Conservation (phyloP, 225 moss, liverwort and hornwort genomes). For the Sphagnum tenellum region DNA sequence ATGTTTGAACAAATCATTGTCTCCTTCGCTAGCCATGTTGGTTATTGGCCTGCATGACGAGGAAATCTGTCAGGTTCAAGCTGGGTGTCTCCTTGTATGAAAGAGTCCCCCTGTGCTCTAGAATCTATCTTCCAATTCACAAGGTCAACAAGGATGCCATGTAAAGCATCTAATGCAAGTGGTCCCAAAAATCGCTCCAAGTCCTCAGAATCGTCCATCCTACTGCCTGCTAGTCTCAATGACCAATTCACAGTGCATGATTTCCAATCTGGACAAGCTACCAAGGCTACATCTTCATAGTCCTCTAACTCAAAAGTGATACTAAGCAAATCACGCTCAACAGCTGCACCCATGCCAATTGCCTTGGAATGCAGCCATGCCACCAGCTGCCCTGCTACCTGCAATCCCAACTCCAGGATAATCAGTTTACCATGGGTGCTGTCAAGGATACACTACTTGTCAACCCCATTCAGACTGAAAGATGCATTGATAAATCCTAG, state of each 20-base stretch:
- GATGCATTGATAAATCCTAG: background rate
- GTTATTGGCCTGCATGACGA: slow-evolving; percentile 4
- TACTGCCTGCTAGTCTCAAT: slow-evolving; percentile 38
- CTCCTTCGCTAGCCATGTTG: no score
- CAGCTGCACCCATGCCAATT: slow-evolving; percentile 64
- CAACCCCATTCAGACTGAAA: background rate
- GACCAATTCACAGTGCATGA: slow-evolving; percentile 72
- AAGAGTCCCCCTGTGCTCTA: slow-evolving; percentile 23
- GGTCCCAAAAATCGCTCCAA: slow-evolving; percentile 25
- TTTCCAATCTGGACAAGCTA: slow-evolving; percentile 70
- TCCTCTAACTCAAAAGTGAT: slow-evolving; percentile 71
- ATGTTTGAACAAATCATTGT: no score
- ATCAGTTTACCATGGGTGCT: background rate
- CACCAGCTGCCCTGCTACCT: slow-evolving; percentile 81
- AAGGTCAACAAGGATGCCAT: slow-evolving; percentile 42
- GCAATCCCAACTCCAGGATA: slow-evolving; percentile 10
- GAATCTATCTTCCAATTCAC: slow-evolving; percentile 28
- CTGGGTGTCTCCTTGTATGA: slow-evolving; percentile 15
- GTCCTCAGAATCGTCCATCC: slow-evolving; percentile 37
- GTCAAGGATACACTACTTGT: no score
- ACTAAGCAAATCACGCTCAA: slow-evolving; percentile 60
- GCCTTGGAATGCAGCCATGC: slow-evolving; percentile 76
- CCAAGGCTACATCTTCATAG: slow-evolving; percentile 70
- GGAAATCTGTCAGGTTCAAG: slow-evolving; percentile 10
- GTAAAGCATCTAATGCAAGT: slow-evolving; percentile 24